Evolutionary conservation across 257 asterid genomes (phyloP).

Genomic region (Mentha longifolia): DNA sequence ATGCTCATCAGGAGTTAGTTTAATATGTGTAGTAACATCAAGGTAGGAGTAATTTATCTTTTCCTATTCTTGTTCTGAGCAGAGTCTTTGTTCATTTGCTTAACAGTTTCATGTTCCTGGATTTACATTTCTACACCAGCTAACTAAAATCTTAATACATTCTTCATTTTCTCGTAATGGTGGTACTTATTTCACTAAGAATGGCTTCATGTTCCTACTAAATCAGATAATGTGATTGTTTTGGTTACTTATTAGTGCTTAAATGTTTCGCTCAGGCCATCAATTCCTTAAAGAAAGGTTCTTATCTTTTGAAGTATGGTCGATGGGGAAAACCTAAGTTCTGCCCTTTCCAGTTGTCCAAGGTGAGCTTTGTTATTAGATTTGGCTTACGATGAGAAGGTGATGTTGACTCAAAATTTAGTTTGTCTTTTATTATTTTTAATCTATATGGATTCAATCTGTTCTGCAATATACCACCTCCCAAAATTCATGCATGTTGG

Average conservation of each 20-base stretch:
- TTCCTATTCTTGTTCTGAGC: background rate
- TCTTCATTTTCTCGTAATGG: slow-evolving; percentile 14
- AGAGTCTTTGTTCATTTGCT: slow-evolving; percentile 9
- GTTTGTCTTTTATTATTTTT: background rate
- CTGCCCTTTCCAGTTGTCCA: slow-evolving; percentile 72
- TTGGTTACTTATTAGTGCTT: slow-evolving; percentile 25
- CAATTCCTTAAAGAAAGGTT: slow-evolving; percentile 63
- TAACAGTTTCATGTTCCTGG: slow-evolving; percentile 9
- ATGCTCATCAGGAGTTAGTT: background rate
- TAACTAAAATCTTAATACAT: background rate
- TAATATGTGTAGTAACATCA: slow-evolving; percentile 20
- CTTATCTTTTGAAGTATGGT: slow-evolving; percentile 73
- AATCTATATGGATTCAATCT: slow-evolving; percentile 7
- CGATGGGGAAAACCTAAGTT: slow-evolving; percentile 80
- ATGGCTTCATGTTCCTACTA: background rate
- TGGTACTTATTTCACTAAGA: background rate
- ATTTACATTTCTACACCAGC: slow-evolving; percentile 4
- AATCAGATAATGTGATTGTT: background rate
- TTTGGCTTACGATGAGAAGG: slow-evolving; percentile 12
- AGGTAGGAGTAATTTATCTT: background rate
- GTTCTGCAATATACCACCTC: background rate
- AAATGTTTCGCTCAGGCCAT: slow-evolving; percentile 58
- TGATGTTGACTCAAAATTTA: background rate
- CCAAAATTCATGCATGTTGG: slow-evolving; percentile 17
- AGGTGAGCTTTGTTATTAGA: slow-evolving; percentile 36